phyloP scores from a whole-genome alignment of 2,329 filamentous ascomycete genomes.

The Thermothelomyces thermophilus region DNA sequence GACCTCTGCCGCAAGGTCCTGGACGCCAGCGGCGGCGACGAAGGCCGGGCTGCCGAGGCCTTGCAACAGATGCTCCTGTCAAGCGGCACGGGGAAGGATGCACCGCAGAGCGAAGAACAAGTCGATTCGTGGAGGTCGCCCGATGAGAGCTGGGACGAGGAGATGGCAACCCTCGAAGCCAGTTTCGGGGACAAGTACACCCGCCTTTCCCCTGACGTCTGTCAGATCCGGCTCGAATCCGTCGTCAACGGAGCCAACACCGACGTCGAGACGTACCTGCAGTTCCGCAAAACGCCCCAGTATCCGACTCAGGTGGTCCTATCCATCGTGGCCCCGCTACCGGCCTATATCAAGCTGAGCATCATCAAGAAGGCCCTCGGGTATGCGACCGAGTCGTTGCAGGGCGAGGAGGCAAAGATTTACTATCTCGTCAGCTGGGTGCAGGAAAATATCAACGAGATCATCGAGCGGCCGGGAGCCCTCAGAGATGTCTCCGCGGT shows the following conservation, averaged over 20 bases:
- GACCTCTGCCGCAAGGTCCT: conserved; percentile 78
- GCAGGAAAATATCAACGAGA: conserved; percentile 72
- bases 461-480: conserved; percentile 77
- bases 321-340: conserved; percentile 63
- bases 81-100: conserved; percentile 32
- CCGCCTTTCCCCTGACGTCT: conserved; percentile 54
- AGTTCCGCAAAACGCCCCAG: conserved; percentile 63
- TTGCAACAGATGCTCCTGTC: conserved; percentile 64
- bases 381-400: conserved; percentile 62
- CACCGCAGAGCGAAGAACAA: conserved; percentile 16
- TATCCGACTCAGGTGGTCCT: conserved; percentile 71
- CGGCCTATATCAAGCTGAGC: conserved; percentile 89
- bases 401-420: conserved; percentile 81
- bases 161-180: conserved; percentile 74
- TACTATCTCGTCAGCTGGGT: conserved; percentile 90
- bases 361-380: conserved; percentile 70
- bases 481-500: conserved; percentile 79
- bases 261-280: conserved; percentile 49
- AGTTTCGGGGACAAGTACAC: conserved; percentile 74
- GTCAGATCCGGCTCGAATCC: conserved; percentile 60
- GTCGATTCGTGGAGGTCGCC: conserved; percentile 38
- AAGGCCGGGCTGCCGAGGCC: conserved; percentile 69
- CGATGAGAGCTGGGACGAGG: conserved; percentile 73
- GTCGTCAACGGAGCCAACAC: conserved; percentile 45
- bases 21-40: conserved; percentile 63